Evolutionary conservation across 345 rosid genomes (phyloP), one percentile per base, ranked within the genome.

Genomic region (Ricinus communis): DNA sequence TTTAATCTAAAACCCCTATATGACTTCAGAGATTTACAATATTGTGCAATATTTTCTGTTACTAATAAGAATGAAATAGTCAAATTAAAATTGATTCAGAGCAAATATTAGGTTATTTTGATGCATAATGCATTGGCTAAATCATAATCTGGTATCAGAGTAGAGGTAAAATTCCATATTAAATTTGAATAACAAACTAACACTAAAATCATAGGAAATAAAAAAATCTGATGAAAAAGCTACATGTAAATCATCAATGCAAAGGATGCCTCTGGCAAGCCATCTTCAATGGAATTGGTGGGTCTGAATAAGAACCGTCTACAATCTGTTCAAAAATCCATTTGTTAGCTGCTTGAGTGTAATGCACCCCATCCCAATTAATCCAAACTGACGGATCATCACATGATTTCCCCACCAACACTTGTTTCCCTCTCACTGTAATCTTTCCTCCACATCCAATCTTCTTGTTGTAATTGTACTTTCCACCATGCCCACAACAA

Each of bases 401-500:
- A 13, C 90, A 87, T 2, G 93, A 66, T 55, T 74, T 81, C 12
- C 85, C 97, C n/a, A 86, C 65, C 69, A 83, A 45, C 31, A 84
- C 55, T 66, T 87, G 80, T 75, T 76, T 84, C 1, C 91, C 96
- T 30, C 62, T 54, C 63, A 74, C 77, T 27, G 3, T 79, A n/a
- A 58, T 58, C 73, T 70, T 83, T 30, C 53, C 78, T 16, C 97
- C 97, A 61, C 97, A 88, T 0, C 89, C 83, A 38, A 81, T 69
- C 30, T 79, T 1, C 53, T 62, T 77, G 66, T 83, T 85, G 77
- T 80, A 91, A 55, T 91, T 91, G 50, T 87, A 87, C 78, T 81
- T 88, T 22, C 98, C 98, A 18, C 97, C 97, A 66, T 85, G 88
- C 0, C 98, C 94, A 52, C 97, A 93, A 50, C 97, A 91, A 7